These are phyloP conservation scores for Alternaria brassicicola DNA, from an alignment of 2,329 filamentous ascomycete genomes.

Conservation along the genomic window DNA sequence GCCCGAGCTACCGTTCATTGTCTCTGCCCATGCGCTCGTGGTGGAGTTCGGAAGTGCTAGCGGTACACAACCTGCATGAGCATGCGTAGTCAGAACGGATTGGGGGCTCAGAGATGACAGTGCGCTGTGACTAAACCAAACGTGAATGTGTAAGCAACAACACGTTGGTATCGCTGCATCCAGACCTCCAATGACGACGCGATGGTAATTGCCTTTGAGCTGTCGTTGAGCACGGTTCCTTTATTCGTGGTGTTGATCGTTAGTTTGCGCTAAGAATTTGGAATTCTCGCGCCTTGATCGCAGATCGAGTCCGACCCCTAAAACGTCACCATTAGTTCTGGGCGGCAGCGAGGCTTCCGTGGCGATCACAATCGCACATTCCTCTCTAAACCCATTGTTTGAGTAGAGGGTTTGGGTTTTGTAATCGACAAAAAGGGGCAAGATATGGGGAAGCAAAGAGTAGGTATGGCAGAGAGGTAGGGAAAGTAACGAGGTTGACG, in stretches of 20 bases:
- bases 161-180: neutral
- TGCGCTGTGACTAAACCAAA: constrained; percentile 29
- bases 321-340: constrained; percentile 8
- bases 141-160: constrained; percentile 14
- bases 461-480: neutral
- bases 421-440: neutral
- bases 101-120: constrained; percentile 12
- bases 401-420: neutral
- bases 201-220: neutral
- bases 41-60: neutral
- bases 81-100: constrained; percentile 7
- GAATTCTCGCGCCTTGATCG: constrained; percentile 1
- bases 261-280: neutral
- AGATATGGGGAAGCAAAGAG: neutral
- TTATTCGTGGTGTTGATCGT: neutral
- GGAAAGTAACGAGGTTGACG: neutral
- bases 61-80: constrained; percentile 3
- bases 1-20: constrained; percentile 9
- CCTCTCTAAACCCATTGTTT: neutral
- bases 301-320: neutral
- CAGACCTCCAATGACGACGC: neutral
- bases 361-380: neutral
- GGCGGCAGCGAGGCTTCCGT: neutral
- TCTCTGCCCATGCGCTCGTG: neutral
- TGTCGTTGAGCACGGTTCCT: neutral